Evolutionary conservation across 129 eudicot species (phyloP).

Genomic region (Flaveria bidentis): DNA sequence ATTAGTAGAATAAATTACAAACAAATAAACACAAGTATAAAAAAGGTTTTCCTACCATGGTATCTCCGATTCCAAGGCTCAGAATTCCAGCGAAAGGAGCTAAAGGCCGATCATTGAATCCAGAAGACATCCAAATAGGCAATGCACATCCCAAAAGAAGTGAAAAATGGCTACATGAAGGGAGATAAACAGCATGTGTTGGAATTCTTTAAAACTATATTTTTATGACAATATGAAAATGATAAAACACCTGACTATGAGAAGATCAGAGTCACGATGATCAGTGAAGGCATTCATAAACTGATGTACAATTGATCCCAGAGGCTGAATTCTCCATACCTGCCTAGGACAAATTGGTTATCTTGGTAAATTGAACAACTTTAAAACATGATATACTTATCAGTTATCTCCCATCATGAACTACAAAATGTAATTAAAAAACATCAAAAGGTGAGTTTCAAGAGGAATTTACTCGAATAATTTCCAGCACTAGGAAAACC

Average conservation of each 20-base stretch:
- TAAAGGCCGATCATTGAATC: conserved; percentile 84
- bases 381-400: neutral
- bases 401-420: neutral
- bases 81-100: conserved; percentile 98
- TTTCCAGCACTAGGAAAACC: conserved; percentile 75
- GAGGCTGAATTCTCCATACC: conserved; percentile 98
- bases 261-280: conserved; percentile 97
- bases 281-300: conserved; percentile 98
- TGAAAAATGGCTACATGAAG: conserved; percentile 72
- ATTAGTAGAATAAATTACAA: neutral
- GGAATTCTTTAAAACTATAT: neutral
- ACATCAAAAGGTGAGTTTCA: conserved; percentile 17
- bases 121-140: conserved; percentile 97
- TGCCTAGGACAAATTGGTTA: conserved; percentile 43
- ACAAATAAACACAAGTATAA: neutral
- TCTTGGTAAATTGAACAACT: neutral
- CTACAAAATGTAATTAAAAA: neutral
- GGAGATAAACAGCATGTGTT: conserved; percentile 9
- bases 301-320: conserved; percentile 74
- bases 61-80: conserved; percentile 98
- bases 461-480: conserved; percentile 72
- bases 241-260: conserved; percentile 70
- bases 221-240: neutral
- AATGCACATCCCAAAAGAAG: conserved; percentile 95
- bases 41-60: conserved; percentile 72